These are phyloP conservation scores for Penicillium psychrofluorescens DNA, from an alignment of 495 filamentous ascomycete species.

Conservation along the genomic window DNA sequence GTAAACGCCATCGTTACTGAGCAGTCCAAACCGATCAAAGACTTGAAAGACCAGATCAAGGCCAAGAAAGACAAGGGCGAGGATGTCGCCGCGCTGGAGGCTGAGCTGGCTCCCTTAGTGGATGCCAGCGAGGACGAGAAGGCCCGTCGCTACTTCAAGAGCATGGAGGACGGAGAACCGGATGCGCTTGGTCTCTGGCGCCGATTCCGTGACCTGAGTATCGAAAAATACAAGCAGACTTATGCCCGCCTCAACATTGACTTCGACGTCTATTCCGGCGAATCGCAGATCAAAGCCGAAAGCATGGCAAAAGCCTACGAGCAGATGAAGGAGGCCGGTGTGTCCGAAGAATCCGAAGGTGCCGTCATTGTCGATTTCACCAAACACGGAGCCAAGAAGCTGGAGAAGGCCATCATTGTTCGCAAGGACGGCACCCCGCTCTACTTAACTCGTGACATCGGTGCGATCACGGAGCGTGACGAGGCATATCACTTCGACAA, in stretches of 20 bases:
- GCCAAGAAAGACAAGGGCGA: slow-evolving; percentile 43
- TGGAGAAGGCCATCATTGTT: slow-evolving; percentile 61
- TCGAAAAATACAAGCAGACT: slow-evolving; percentile 73
- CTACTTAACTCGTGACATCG: slow-evolving; percentile 69
- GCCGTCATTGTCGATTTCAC: slow-evolving; percentile 84
- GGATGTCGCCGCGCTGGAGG: slow-evolving; percentile 37
- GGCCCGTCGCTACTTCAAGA: slow-evolving; percentile 77
- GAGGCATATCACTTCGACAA: slow-evolving; percentile 62
- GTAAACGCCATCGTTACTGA: slow-evolving; percentile 48
- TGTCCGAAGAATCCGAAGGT: slow-evolving; percentile 78
- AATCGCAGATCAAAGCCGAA: slow-evolving; percentile 82
- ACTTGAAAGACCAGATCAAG: slow-evolving; percentile 47
- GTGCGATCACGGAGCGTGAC: slow-evolving; percentile 54
- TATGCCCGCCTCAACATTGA: slow-evolving; percentile 83
- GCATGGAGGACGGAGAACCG: slow-evolving; percentile 76
- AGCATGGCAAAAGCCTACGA: slow-evolving; percentile 62
- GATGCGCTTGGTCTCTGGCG: slow-evolving; percentile 76
- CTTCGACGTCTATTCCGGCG: slow-evolving; percentile 90
- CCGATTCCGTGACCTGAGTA: slow-evolving; percentile 84
- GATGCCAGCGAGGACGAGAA: slow-evolving; percentile 56
- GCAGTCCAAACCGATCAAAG: slow-evolving; percentile 50
- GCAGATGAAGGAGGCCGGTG: slow-evolving; percentile 60
- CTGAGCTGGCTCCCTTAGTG: slow-evolving; percentile 44
- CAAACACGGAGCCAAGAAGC: slow-evolving; percentile 61
- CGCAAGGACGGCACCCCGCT: slow-evolving; percentile 62